Percentiles rank a stretch among this genome's conserved stretches.
Evolutionary conservation across 139 green algal species (phyloP).

Genomic region (Tetraselmis chui): DNA sequence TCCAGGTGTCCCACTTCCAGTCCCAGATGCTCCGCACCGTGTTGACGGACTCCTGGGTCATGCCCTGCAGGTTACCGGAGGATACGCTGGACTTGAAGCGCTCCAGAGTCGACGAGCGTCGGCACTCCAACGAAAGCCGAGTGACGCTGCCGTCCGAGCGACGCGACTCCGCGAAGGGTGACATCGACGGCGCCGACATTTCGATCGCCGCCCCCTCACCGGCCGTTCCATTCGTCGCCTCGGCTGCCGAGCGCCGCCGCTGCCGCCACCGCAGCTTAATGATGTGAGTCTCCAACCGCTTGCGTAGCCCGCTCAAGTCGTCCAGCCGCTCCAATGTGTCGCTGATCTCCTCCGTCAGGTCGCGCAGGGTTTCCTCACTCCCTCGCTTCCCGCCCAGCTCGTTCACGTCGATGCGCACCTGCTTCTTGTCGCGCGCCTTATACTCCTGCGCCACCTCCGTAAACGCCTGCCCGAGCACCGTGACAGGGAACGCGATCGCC

Average conservation of each 20-base stretch:
- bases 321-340: neutral
- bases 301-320: neutral
- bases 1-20: neutral
- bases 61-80: neutral
- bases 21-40: neutral
- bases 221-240: neutral
- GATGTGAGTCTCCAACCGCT: neutral
- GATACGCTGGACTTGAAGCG: neutral
- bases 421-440: neutral
- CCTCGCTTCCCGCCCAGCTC: neutral
- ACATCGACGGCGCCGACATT: neutral
- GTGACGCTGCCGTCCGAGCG: too few relatives aligned
- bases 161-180: too few relatives aligned
- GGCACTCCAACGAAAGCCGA: too few relatives aligned
- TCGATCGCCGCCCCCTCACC: neutral
- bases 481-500: conserved; percentile 27
- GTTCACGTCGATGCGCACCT: neutral
- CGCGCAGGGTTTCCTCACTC: neutral
- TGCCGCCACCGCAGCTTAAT: neutral
- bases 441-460: neutral
- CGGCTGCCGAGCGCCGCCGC: neutral
- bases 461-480: conserved; percentile 34
- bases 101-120: neutral
- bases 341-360: neutral
- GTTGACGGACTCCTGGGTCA: neutral